Evolutionary conservation across 176 grass and related monocot species (phyloP).

Genomic region (Hsuehochloa calcarea): DNA sequence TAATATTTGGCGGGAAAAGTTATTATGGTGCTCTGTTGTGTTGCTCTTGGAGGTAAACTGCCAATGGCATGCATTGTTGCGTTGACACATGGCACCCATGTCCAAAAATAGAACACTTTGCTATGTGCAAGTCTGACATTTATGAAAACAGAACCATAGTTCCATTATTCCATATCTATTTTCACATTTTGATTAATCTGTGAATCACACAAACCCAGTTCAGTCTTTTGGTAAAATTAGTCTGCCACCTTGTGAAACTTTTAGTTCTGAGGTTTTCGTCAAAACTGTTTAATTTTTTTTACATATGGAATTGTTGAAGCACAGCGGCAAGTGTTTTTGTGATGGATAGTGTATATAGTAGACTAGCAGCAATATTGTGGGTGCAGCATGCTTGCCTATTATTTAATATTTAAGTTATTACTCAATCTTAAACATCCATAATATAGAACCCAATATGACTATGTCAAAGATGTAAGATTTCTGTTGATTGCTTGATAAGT

Average conservation of each 20-base stretch:
- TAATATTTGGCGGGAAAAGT: slow-evolving; percentile 97
- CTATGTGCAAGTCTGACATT: slow-evolving; percentile 6
- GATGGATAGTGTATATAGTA: background rate
- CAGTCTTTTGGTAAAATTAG: background rate
- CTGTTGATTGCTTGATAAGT: background rate
- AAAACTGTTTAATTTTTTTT: slow-evolving; percentile 14
- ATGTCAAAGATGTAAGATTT: background rate
- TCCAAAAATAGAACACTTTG: background rate
- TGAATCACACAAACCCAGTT: slow-evolving; percentile 6
- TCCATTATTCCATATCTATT: background rate
- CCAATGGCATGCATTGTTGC: slow-evolving; percentile 24
- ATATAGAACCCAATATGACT: slow-evolving; percentile 3
- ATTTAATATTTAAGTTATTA: background rate
- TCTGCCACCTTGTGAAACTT: background rate
- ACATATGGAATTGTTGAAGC: background rate
- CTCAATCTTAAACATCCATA: background rate
- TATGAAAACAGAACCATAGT: background rate
- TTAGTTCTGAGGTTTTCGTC: background rate
- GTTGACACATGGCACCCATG: slow-evolving; percentile 19
- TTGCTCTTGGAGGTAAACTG: slow-evolving; percentile 92
- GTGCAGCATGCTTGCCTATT: slow-evolving; percentile 16
- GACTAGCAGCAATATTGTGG: background rate
- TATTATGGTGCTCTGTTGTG: slow-evolving; percentile 96
- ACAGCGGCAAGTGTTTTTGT: background rate
- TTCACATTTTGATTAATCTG: slow-evolving; percentile 19